Base-by-base conservation (phyloP, 2,329 filamentous ascomycete genomes). In the Nemania sp. region DNA sequence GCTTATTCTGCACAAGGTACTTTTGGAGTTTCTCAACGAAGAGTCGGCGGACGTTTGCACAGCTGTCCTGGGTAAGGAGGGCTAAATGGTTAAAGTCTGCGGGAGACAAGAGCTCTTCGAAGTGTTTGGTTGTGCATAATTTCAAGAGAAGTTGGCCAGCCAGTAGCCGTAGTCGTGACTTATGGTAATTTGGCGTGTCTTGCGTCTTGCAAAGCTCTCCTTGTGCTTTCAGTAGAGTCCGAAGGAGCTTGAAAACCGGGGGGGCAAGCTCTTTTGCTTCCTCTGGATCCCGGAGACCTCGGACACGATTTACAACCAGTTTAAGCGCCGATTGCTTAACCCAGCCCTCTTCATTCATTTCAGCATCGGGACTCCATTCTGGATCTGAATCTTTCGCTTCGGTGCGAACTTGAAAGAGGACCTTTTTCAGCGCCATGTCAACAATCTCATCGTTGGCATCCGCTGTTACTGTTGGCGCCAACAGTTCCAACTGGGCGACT, bases 21-120 rank as follows among this genome's bases (percentile, higher is more conserved):
- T 96, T 97, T 76, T 96, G 95, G 42, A 99, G 80, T 68, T 93
- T 92, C 69, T 88, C 87, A 54, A 95, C 83, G 69, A 99, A 98
- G 1, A 84, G 85, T 48, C 83, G 84, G 35, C 95, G 89, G 29
- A 98, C 92, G 65, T 89, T 83, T 1, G 85, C 78, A 51, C 90
- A 82, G 5, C 83, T 81, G 71, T 97, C 93, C 72, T 98, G 94
- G 2, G 90, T 86, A 12, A 97, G 84, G 62, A 91, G 83, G 0
- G 92, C 90, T 11, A 99, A 82, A 29, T 85, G 83, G 72, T 97
- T 91, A 77, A 98, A 99, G 70, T 90, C 87, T 4, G 79, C 73
- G 0, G 90, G 86, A 5, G 85, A 84, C 50, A 98, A 81, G 18
- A 92, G 77, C 49, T 89, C 86, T 70, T 98, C 94, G 66, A 94